Conservation (phyloP, 2,329 filamentous ascomycete species). For the Keithomyces neogunnii region DNA sequence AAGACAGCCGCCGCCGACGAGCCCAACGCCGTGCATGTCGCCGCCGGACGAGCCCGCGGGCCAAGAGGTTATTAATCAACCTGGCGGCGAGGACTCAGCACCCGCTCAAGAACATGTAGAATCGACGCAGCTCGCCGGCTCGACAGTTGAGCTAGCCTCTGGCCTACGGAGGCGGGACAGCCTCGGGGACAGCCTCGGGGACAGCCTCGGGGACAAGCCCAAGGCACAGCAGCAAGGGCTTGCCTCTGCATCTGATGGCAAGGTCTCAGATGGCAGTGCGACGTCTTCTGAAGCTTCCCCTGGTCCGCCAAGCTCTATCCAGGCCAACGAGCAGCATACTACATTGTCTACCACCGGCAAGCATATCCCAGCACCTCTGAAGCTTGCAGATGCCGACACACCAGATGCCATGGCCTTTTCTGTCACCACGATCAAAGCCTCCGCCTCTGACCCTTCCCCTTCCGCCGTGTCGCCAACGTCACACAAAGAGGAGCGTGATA, state of each 20-base stretch:
- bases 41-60: constrained; percentile 21
- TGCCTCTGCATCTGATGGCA: background rate
- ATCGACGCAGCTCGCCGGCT: background rate
- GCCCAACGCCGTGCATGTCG: constrained; percentile 24
- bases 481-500: constrained; percentile 24
- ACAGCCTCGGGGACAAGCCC: too few species aligned
- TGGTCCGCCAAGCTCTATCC: background rate
- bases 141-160: background rate
- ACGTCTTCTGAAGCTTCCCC: background rate
- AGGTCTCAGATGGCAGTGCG: background rate
- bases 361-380: constrained; percentile 12
- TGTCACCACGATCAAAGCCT: constrained; percentile 40
- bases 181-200: background rate
- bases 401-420: constrained; percentile 35
- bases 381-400: constrained; percentile 7
- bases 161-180: background rate
- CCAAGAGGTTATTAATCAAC: constrained; percentile 12
- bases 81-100: constrained; percentile 3
- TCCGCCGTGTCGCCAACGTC: constrained; percentile 12
- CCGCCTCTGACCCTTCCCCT: constrained; percentile 13
- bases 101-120: constrained; percentile 2
- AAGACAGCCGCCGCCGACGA: background rate
- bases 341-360: constrained; percentile 14
- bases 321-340: background rate
- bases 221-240: background rate